These are phyloP conservation scores for Diaporthe sp. DNA, from an alignment of 2,329 filamentous ascomycete genomes.

Conservation along the genomic window DNA sequence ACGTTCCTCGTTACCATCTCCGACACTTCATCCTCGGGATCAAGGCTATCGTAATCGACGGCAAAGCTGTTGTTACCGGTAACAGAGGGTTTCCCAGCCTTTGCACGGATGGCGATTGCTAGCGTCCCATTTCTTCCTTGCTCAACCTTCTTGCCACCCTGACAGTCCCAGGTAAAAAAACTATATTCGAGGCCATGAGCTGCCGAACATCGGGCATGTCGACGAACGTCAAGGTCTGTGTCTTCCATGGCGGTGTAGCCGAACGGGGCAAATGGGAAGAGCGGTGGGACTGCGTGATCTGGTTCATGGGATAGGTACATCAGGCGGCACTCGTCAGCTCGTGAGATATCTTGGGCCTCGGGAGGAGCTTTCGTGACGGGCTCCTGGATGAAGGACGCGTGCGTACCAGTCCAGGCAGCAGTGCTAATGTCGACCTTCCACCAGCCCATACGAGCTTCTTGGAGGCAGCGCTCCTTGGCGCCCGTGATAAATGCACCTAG, in stretches of 20 bases:
- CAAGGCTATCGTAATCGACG: conserved; percentile 14
- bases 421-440: conserved; percentile 12
- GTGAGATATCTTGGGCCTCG: conserved; percentile 7
- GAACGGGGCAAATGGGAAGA: conserved; percentile 7
- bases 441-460: conserved; percentile 14
- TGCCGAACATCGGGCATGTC: conserved; percentile 19
- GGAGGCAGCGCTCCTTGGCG: not conserved
- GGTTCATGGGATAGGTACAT: conserved; percentile 5
- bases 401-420: conserved; percentile 9
- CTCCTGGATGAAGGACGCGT: conserved; percentile 16
- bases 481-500: not conserved
- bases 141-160: conserved; percentile 11
- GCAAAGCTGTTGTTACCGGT: not conserved
- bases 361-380: not conserved
- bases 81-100: not conserved
- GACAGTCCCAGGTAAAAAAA: conserved; percentile 14
- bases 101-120: not conserved
- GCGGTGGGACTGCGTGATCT: conserved; percentile 15
- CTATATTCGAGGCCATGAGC: conserved; percentile 4
- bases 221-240: conserved; percentile 23
- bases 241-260: conserved; percentile 14
- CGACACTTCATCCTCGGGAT: conserved; percentile 19
- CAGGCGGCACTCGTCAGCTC: conserved; percentile 21
- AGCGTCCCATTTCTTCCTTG: not conserved
- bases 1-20: conserved; percentile 19